These are phyloP conservation scores for Paramecium octaurelia DNA, from an alignment of 73 alveolate genomes.

Conservation along the genomic window DNA sequence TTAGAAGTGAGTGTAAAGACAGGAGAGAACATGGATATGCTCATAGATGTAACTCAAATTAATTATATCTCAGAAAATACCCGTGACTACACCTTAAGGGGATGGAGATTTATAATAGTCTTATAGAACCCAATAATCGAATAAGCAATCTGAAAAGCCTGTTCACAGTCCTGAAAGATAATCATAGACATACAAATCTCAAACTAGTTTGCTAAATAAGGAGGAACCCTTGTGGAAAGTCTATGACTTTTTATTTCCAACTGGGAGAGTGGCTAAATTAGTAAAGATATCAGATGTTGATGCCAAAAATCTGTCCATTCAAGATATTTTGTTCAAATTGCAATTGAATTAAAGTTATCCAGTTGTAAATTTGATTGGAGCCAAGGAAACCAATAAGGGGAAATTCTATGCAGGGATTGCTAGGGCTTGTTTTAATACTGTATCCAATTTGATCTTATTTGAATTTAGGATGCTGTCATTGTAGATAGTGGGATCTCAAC, in stretches of 20 bases:
- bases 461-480: constrained; percentile 78
- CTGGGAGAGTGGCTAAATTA: constrained; percentile 93
- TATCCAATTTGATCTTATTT: not conserved
- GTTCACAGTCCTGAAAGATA: not conserved
- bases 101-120: not conserved
- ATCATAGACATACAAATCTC: not conserved
- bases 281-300: constrained; percentile 40
- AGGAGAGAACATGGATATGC: not conserved
- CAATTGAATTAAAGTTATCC: constrained; percentile 48
- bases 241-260: constrained; percentile 95
- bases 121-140: not conserved
- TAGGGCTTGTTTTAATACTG: constrained; percentile 94
- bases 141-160: not conserved
- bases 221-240: constrained; percentile 72
- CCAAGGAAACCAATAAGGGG: constrained; percentile 81
- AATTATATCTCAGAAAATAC: not conserved
- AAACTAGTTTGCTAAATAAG: not conserved
- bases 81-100: not conserved
- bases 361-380: constrained; percentile 91
- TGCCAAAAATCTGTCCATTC: constrained; percentile 8
- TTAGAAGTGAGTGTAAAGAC: not conserved
- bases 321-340: constrained; percentile 44
- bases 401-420: constrained; percentile 94
- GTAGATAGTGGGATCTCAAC: constrained; percentile 93
- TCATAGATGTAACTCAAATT: not conserved